These are phyloP conservation scores for Neolentinus lepideus DNA, from an alignment of 1,284 basidiomycete species.

Conservation along the genomic window DNA sequence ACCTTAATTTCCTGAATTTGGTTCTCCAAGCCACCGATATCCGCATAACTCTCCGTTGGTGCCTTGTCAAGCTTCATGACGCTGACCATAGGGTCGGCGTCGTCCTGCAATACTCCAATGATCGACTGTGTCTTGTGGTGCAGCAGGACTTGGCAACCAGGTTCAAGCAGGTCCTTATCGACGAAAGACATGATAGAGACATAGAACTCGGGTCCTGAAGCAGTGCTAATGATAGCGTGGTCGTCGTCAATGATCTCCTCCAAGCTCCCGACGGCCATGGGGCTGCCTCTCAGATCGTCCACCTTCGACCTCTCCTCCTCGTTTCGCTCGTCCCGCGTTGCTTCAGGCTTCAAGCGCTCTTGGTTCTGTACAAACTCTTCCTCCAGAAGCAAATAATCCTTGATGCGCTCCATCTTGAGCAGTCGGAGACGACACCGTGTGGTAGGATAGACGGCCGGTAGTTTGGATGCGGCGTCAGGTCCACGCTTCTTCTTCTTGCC, in stretches of 20 bases:
- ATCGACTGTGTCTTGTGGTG: slow-evolving; percentile 97
- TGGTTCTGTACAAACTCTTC: slow-evolving; percentile 98
- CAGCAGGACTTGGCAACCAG: slow-evolving; percentile 90
- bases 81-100: slow-evolving; percentile 96
- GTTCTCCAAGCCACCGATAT: slow-evolving; percentile 93
- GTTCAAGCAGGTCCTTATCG: slow-evolving; percentile 97
- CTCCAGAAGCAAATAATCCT: slow-evolving; percentile 96
- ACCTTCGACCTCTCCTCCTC: slow-evolving; percentile 93
- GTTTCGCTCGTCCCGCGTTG: slow-evolving; percentile 88
- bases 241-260: slow-evolving; percentile 99
- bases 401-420: slow-evolving; percentile 96
- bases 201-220: slow-evolving; percentile 95
- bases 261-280: slow-evolving; percentile 95
- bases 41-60: slow-evolving; percentile 97
- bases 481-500: slow-evolving; percentile 94
- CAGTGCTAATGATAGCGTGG: slow-evolving; percentile 95
- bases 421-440: slow-evolving; percentile 95
- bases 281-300: slow-evolving; percentile 91
- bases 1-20: slow-evolving; percentile 99
- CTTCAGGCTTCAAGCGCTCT: slow-evolving; percentile 80
- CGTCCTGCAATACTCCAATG: slow-evolving; percentile 94
- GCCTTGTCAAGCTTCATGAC: slow-evolving; percentile 99
- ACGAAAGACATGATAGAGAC: slow-evolving; percentile 99
- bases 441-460: slow-evolving; percentile 91
- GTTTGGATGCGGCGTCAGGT: slow-evolving; percentile 86